Base-by-base conservation (phyloP, 2,329 filamentous ascomycete species). In the Colletotrichum sp. region DNA sequence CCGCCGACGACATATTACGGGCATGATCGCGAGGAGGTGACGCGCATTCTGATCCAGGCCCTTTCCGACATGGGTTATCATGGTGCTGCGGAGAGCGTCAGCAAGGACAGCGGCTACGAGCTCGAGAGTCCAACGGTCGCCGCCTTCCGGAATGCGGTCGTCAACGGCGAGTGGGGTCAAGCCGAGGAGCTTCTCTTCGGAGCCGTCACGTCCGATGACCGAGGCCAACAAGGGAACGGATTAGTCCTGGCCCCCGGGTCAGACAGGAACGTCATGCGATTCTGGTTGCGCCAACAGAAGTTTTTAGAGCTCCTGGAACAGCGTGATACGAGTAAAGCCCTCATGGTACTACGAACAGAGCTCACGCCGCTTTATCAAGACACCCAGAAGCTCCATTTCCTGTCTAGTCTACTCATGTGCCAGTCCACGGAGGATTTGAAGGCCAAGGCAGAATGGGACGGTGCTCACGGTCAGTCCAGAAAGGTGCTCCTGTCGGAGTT, bases 321-420 rank as follows among this genome's bases (percentile, higher is more conserved):
- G 80, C 89, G 92, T 78, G 93, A 98, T 79, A 91, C 95, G 10
- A 89, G 89, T 16, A 89, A 90, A 67, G 97, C 96, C 9, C 88
- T 99, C 73, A 89, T 90, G 80, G 95, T 98, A n/a, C 89, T 99
- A 61, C 92, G 97, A 24, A 93, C 92, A 77, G 96, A 99, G 86
- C 87, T 99, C 70, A 97, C 96, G 0, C 96, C 97, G 1, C 86
- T 98, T 56, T 94, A 95, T 79, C 93, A 94, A 79, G 95, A 98
- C 80, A 93, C 93, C 2, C 87, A 89, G 55, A 93, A 94, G 80
- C 88, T 98, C 61, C 95, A 97, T 83, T 93, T 94, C 73, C 88
- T 99, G 32, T 97, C 96, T 70, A 96, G 95, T 81, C 88, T 98
- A 36, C 91, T 99, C 71, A 98, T 98, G 96, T 98, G 95, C 80